Base-by-base conservation (phyloP, 129 eudicot species). In the sunflower (Helianthus annuus) region DNA sequence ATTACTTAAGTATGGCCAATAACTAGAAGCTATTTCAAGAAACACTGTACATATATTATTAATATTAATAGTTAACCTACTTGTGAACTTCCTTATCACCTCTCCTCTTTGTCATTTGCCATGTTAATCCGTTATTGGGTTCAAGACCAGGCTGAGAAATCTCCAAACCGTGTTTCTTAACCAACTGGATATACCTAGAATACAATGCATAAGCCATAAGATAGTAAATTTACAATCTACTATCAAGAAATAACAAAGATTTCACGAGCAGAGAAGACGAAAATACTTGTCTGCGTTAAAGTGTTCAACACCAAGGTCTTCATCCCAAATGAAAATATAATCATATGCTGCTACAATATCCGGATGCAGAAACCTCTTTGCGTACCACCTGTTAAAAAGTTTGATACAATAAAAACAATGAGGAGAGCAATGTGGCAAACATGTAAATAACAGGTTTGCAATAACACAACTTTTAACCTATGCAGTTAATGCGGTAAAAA, bases 41-140 rank as follows among this genome's bases (percentile, higher is more conserved):
- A 27, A 40, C 44, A 56, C 8, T 17, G 70, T 17, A 59, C 17
- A 14, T 49, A 69, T 19, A 58, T 69, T 32, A n/a, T 29, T n/a
- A 75, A 46, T 14, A 32, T 9, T 2, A 40, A 70, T 16, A 49
- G 44, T 53, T 74, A 69, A 69, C 92, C 6, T 81, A 92, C 97
- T 89, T 92, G 94, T 92, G 97, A 69, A 92, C 97, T 92, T 92
- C 97, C 85, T 72, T 85, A 76, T 92, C 96, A 48, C 94, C 97
- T 77, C 96, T 85, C 79, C 97, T 86, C 81, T 89, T 92, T n/a
- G 97, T 92, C 97, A 92, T 92, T 78, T 92, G 94, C 97, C 97
- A 92, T 7, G 97, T 92, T 73, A 88, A 78, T 16, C 97, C 97
- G 83, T 89, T 92, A 76, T 92, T 89, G 64, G 97, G 96, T 69